Conservation (phyloP, 768 basidiomycete species). For the Auricularia cornea region DNA sequence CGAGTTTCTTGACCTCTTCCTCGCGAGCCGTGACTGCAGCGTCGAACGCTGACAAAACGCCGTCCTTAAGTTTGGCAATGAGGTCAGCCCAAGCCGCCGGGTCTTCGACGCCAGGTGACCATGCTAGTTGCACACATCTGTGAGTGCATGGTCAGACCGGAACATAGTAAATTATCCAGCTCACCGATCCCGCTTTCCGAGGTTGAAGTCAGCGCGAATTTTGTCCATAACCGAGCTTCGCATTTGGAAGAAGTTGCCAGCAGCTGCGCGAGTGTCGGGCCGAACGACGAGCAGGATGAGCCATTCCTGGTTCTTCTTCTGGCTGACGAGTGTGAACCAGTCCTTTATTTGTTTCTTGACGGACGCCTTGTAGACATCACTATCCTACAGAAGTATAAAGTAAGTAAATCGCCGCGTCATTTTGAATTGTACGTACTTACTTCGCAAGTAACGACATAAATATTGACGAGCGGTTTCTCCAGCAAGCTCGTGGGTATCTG, state of each 20-base stretch:
- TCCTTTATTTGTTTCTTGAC: constrained; percentile 86
- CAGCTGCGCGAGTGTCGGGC: constrained; percentile 51
- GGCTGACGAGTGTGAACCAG: constrained; percentile 64
- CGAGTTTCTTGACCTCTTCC: constrained; percentile 85
- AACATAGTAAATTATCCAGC: too few relatives aligned
- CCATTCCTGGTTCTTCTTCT: constrained; percentile 87
- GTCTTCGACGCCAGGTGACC: constrained; percentile 62
- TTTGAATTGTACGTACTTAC: too few relatives aligned
- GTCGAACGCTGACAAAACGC: constrained; percentile 78
- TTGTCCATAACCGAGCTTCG: constrained; percentile 84
- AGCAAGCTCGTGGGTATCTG: constrained; percentile 71
- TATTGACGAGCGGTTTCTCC: constrained; percentile 78
- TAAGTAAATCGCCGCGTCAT: too few relatives aligned
- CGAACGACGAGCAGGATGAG: constrained; percentile 79
- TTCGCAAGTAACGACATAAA: constrained; percentile 83
- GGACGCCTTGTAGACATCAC: constrained; percentile 67
- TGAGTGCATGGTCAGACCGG: too few relatives aligned
- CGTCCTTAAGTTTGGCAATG: constrained; percentile 83
- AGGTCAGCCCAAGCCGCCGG: constrained; percentile 84
- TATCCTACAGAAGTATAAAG: constrained; percentile 27
- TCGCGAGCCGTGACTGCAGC: constrained; percentile 66
- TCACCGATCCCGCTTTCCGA: constrained; percentile 79
- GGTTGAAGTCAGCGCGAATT: constrained; percentile 85
- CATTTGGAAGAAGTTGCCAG: constrained; percentile 71
- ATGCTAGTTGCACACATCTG: constrained; percentile 55